Evolutionary conservation across 2,329 filamentous ascomycete genomes (phyloP).

Genomic region (Ophiosphaerella narmari): DNA sequence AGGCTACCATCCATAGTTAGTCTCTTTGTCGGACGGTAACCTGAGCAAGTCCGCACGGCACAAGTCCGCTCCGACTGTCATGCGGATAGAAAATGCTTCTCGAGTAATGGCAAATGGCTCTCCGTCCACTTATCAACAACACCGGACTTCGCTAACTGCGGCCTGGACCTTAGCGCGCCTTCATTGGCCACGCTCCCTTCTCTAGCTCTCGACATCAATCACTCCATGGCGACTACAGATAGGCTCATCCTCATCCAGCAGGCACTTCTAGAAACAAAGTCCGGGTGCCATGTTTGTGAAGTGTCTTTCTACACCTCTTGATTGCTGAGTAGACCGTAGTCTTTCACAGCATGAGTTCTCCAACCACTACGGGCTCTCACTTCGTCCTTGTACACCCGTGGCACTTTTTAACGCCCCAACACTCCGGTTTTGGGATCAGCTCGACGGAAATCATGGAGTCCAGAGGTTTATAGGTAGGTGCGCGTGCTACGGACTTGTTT

Average conservation of each 20-base stretch:
- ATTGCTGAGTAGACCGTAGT: background rate
- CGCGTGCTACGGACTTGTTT: slow-evolving; percentile 17
- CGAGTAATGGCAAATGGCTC: too few species aligned
- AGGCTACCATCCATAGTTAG: too few species aligned
- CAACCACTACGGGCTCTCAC: slow-evolving; percentile 1
- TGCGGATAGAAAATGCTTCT: background rate
- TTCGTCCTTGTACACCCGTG: slow-evolving; percentile 16
- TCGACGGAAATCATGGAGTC: slow-evolving; percentile 12
- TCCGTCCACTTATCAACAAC: background rate
- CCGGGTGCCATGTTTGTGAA: background rate
- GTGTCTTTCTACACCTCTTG: background rate
- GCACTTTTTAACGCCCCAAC: slow-evolving; percentile 16
- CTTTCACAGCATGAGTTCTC: background rate
- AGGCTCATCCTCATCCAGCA: too few species aligned
- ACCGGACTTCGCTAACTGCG: slow-evolving; percentile 18
- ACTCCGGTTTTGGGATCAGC: slow-evolving; percentile 21
- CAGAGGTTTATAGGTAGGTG: slow-evolving; percentile 9
- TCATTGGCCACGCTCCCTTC: slow-evolving; percentile 3
- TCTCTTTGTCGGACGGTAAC: too few species aligned
- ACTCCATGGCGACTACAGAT: background rate
- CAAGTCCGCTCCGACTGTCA: background rate
- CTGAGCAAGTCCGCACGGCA: too few species aligned
- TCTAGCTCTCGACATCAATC: background rate
- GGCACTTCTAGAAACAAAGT: too few species aligned
- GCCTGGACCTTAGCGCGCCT: slow-evolving; percentile 4